A percentile compares a stretch with the other conserved stretches of the same genome.
Evolutionary conservation across 768 basidiomycete genomes (phyloP).

Genomic region (Tephrocybe sp.): DNA sequence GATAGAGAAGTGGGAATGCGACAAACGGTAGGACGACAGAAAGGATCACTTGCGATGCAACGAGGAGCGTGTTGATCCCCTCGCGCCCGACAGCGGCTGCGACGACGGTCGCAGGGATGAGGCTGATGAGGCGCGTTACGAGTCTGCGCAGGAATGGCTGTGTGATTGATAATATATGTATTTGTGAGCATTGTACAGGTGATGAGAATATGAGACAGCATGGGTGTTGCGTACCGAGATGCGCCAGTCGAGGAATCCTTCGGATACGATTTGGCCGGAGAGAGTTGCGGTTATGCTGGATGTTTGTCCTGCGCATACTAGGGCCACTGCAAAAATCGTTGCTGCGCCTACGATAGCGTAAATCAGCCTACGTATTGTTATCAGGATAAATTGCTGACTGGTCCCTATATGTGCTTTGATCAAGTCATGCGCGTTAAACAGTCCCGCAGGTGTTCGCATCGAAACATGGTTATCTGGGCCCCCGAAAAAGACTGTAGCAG

Average conservation of each 20-base stretch:
- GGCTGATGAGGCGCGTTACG: constrained; percentile 65
- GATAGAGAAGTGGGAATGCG: constrained; percentile 66
- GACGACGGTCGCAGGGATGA: constrained; percentile 67
- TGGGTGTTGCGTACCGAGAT: constrained; percentile 41
- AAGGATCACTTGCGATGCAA: constrained; percentile 74
- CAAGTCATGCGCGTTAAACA: constrained; percentile 72
- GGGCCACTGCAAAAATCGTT: constrained; percentile 69
- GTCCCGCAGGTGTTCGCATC: constrained; percentile 45
- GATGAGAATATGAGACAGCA: no score
- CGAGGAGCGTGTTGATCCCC: constrained; percentile 67
- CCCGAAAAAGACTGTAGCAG: constrained; percentile 66
- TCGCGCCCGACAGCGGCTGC: constrained; percentile 61
- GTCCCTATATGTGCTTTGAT: constrained; percentile 55
- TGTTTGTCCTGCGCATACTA: constrained; percentile 74
- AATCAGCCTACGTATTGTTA: constrained; percentile 6
- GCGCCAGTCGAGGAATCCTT: constrained; percentile 78
- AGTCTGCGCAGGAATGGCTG: constrained; percentile 63
- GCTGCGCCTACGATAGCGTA: constrained; percentile 46
- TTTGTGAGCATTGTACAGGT: neutral
- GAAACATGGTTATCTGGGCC: constrained; percentile 22
- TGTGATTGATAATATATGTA: neutral
- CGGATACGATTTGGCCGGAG: constrained; percentile 76
- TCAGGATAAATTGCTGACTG: constrained; percentile 28
- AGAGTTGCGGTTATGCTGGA: constrained; percentile 77
- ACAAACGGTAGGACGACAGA: constrained; percentile 76